Conservation (phyloP, 2,329 filamentous ascomycete genomes). For the Onygenales sp. region DNA sequence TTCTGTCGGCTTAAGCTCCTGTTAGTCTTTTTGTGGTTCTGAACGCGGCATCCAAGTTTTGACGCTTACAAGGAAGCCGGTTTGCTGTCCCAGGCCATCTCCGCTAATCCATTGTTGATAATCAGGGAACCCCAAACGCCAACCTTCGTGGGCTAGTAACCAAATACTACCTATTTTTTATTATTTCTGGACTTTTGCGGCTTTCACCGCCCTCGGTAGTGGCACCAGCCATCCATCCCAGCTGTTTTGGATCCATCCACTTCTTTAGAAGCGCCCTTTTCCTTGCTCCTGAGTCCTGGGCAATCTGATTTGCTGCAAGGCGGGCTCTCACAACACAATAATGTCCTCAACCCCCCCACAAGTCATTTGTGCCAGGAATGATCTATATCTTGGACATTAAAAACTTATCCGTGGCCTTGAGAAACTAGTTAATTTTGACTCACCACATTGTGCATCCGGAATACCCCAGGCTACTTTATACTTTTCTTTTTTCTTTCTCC, state of each 20-base stretch:
- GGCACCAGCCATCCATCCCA: neutral
- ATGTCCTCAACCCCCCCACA: neutral
- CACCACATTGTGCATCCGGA: neutral
- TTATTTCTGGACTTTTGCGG: neutral
- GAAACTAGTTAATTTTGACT: constrained; percentile 1
- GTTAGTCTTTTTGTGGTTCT: neutral
- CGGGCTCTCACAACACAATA: neutral
- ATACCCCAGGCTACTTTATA: neutral
- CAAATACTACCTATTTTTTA: neutral
- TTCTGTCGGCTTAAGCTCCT: neutral
- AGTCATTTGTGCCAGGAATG: neutral
- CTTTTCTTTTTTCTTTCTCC: neutral
- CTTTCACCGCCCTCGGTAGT: neutral
- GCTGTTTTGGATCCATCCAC: constrained; percentile 1
- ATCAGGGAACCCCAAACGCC: neutral
- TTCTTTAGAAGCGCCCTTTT: neutral
- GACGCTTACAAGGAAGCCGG: neutral
- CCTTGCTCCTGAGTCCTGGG: neutral
- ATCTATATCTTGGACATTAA: neutral
- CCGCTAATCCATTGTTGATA: neutral
- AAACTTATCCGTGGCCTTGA: neutral
- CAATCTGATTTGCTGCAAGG: neutral
- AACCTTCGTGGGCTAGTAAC: neutral
- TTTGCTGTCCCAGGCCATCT: neutral
- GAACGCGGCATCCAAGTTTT: neutral